Evolutionary conservation across 768 basidiomycete genomes (phyloP).

Genomic region (Leccinellum albellum): DNA sequence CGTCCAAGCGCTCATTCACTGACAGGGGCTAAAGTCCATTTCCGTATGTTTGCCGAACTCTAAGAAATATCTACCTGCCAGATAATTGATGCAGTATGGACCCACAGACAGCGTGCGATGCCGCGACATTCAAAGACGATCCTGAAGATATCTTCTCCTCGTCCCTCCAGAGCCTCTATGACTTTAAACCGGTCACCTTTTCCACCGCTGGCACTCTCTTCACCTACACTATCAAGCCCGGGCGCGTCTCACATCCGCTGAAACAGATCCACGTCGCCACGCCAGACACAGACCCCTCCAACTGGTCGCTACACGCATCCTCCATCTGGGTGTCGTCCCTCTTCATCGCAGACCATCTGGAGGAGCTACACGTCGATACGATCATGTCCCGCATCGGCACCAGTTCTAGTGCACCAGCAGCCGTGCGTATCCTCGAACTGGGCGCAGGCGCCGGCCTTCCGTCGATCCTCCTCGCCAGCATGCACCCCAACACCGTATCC

Average conservation of each 20-base stretch:
- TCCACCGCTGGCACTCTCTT: conserved; percentile 54
- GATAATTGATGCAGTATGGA: not conserved
- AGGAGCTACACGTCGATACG: conserved; percentile 39
- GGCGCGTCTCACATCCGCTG: conserved; percentile 11
- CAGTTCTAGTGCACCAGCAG: not conserved
- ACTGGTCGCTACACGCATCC: conserved; percentile 76
- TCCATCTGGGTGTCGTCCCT: conserved; percentile 71
- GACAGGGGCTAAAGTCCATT: not conserved
- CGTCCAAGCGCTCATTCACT: not conserved
- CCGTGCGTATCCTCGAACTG: conserved; percentile 56
- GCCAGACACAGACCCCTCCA: conserved; percentile 62
- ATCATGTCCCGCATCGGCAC: conserved; percentile 13
- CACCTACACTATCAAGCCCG: conserved; percentile 36
- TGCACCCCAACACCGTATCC: conserved; percentile 29
- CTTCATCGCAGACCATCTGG: conserved; percentile 63
- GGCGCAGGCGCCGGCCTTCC: conserved; percentile 76
- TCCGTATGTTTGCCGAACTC: not conserved
- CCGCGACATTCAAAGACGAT: conserved; percentile 22
- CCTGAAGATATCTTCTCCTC: conserved; percentile 68
- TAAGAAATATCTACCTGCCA: not conserved
- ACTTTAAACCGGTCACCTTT: conserved; percentile 55
- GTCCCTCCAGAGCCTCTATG: conserved; percentile 61
- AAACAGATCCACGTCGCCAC: conserved; percentile 44
- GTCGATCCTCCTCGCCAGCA: conserved; percentile 60
- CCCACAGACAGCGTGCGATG: not conserved